Percentiles rank a stretch among this genome's conserved stretches.
Evolutionary conservation across 768 basidiomycete genomes (phyloP).

Genomic region (Mycena crocata): DNA sequence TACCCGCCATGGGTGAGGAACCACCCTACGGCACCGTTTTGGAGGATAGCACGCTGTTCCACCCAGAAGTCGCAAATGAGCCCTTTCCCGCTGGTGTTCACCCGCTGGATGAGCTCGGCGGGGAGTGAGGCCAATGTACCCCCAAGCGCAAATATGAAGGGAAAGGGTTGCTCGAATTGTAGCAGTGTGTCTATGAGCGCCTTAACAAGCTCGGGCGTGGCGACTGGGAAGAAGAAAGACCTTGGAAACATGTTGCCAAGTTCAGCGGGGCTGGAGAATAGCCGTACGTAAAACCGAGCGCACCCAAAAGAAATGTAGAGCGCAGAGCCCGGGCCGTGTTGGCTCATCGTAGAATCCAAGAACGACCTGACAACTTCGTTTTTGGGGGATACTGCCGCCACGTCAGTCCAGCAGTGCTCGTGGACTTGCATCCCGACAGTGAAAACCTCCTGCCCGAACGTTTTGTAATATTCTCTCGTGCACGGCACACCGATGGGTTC

Average conservation of each 20-base stretch:
- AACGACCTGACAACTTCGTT: background rate
- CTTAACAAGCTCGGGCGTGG: slow-evolving; percentile 6
- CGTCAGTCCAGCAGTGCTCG: background rate
- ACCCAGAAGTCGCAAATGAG: too few species aligned
- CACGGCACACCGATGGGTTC: slow-evolving; percentile 12
- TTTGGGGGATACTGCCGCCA: background rate
- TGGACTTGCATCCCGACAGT: slow-evolving; percentile 14
- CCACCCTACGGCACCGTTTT: too few species aligned
- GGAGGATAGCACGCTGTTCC: too few species aligned
- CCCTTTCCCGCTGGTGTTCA: slow-evolving; percentile 16
- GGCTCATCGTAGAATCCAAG: background rate
- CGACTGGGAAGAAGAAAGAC: slow-evolving; percentile 10
- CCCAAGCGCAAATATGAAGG: slow-evolving; percentile 16
- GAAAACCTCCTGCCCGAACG: slow-evolving; percentile 15
- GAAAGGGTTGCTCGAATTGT: slow-evolving; percentile 2
- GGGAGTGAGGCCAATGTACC: slow-evolving; percentile 6
- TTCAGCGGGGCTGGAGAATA: background rate
- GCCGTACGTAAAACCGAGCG: background rate
- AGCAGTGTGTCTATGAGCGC: slow-evolving; percentile 15
- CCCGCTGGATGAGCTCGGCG: slow-evolving; percentile 7
- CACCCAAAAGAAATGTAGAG: slow-evolving; percentile 21
- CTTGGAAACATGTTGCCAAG: background rate
- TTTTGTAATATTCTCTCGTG: background rate
- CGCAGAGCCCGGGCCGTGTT: slow-evolving; percentile 4
- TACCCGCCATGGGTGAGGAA: too few species aligned